Percentiles rank a stretch among this genome's conserved stretches.
phyloP scores from a whole-genome alignment of 192 early-diverging fungal genomes.

The Backusella psychrophila region DNA sequence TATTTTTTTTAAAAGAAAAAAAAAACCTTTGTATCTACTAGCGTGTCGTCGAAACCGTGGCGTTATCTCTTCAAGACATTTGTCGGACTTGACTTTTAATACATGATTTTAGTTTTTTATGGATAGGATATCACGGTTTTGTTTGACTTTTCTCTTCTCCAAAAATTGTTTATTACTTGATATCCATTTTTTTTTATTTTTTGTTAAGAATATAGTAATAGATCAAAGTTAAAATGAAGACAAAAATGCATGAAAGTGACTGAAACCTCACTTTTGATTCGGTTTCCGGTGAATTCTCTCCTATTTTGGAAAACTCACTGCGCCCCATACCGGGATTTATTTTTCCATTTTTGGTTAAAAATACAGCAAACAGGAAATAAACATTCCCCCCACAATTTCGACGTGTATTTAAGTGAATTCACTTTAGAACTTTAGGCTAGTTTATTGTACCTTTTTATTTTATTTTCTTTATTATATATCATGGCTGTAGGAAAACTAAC shows the following conservation, averaged over 20 bases:
- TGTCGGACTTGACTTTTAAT: neutral
- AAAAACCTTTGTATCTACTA: neutral
- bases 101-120: neutral
- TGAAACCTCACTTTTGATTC: neutral
- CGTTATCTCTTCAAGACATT: neutral
- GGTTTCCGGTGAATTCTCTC: neutral
- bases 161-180: neutral
- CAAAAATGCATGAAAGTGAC: neutral
- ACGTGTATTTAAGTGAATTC: neutral
- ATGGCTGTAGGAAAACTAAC: constrained; percentile 17
- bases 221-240: neutral
- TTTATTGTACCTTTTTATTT: neutral
- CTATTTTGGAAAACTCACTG: neutral
- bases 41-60: neutral
- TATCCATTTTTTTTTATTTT: neutral
- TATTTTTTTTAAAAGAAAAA: neutral
- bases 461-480: neutral
- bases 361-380: neutral
- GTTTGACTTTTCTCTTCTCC: neutral
- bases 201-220: neutral
- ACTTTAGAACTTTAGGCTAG: neutral
- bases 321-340: neutral
- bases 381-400: neutral
- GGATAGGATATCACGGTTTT: neutral
- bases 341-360: neutral